phyloP scores from a whole-genome alignment of 495 filamentous ascomycete genomes.

The Schizothecium vesticola region DNA sequence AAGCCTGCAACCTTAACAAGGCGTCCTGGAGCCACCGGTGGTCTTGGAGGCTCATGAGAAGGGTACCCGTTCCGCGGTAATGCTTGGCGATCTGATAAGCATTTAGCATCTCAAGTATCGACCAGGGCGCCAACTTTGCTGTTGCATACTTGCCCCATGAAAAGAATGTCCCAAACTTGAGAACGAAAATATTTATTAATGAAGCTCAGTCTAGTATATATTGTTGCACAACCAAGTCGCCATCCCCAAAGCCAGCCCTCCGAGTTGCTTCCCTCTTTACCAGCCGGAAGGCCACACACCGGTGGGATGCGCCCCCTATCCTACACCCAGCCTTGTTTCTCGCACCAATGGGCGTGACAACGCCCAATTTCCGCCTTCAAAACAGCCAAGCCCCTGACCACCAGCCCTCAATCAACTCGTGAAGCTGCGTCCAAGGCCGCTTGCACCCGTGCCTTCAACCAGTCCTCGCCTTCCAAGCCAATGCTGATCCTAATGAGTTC shows the following conservation, averaged over 20 bases:
- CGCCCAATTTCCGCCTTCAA: not conserved
- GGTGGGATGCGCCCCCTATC: not conserved
- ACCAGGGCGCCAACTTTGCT: too few species aligned
- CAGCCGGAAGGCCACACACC: not conserved
- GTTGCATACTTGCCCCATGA: too few species aligned
- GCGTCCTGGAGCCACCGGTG: not conserved
- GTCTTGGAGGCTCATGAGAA: not conserved
- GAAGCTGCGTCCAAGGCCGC: conserved; percentile 5
- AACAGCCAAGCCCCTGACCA: not conserved
- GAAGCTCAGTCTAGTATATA: not conserved
- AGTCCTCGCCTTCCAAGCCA: conserved; percentile 22
- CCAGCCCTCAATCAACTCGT: not conserved
- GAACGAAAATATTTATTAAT: not conserved
- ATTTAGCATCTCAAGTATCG: too few species aligned
- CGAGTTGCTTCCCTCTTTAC: not conserved
- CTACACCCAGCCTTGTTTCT: not conserved
- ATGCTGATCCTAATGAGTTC: conserved; percentile 29
- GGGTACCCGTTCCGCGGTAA: not conserved
- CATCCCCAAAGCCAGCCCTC: not conserved
- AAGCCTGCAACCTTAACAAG: not conserved
- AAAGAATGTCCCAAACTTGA: not conserved
- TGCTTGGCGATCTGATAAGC: not conserved
- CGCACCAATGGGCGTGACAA: not conserved
- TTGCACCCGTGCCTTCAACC: conserved; percentile 16
- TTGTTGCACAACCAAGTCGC: not conserved